Evolutionary conservation across 1,284 basidiomycete genomes (phyloP).

Genomic region (Irpex rosettiformis): DNA sequence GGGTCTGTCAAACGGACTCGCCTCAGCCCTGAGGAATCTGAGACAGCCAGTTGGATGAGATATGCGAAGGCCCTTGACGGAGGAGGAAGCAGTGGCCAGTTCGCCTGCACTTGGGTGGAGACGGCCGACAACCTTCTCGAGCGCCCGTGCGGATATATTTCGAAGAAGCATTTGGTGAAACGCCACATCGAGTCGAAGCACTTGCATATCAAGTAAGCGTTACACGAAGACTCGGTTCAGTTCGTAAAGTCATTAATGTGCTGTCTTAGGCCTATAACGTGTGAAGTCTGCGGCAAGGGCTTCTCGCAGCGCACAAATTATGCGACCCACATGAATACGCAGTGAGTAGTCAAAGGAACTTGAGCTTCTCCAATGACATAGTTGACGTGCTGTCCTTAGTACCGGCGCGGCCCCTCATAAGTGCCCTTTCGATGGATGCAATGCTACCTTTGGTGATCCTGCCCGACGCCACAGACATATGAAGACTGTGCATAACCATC

Average conservation of each 20-base stretch:
- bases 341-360: constrained; percentile 38
- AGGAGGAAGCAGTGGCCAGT: constrained; percentile 17
- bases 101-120: constrained; percentile 27
- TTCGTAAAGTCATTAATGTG: neutral
- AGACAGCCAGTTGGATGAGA: constrained; percentile 20
- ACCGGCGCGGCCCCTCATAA: constrained; percentile 53
- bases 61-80: constrained; percentile 17
- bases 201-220: constrained; percentile 52
- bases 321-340: constrained; percentile 57
- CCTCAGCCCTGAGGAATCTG: constrained; percentile 14
- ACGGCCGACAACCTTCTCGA: constrained; percentile 8
- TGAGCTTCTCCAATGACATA: neutral
- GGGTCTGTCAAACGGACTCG: constrained; percentile 7
- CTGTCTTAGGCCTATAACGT: constrained; percentile 46
- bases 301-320: constrained; percentile 61
- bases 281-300: constrained; percentile 49
- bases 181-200: constrained; percentile 65
- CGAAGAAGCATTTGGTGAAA: constrained; percentile 65
- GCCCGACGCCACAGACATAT: constrained; percentile 60
- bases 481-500: constrained; percentile 48
- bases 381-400: constrained; percentile 28
- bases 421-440: constrained; percentile 48
- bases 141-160: constrained; percentile 43
- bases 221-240: constrained; percentile 1
- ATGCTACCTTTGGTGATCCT: constrained; percentile 55